Percentiles rank a stretch among this genome's conserved stretches.
These are phyloP conservation scores for Magnusiomyces magnusii DNA, from an alignment of 1,139 yeast genomes.

Conservation along the genomic window DNA sequence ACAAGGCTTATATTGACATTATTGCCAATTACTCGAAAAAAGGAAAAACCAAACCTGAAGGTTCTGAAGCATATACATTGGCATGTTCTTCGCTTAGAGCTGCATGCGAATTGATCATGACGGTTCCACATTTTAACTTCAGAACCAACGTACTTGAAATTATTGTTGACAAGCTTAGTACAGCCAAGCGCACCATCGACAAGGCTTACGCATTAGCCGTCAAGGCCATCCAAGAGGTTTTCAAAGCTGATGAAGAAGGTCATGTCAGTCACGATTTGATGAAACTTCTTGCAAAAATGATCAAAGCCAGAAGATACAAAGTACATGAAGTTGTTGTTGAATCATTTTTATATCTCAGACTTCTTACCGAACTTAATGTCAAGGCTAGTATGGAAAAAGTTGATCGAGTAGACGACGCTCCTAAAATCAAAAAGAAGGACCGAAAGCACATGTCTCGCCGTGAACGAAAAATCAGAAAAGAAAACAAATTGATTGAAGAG, in stretches of 20 bases:
- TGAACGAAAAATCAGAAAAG: conserved; percentile 81
- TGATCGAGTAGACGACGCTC: conserved; percentile 38
- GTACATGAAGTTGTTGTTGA: conserved; percentile 81
- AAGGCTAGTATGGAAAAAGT: conserved; percentile 54
- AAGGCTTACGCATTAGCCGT: conserved; percentile 52
- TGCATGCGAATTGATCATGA: conserved; percentile 64
- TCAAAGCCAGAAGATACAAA: conserved; percentile 65
- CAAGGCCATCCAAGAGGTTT: conserved; percentile 53
- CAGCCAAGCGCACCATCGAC: conserved; percentile 18
- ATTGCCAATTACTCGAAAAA: conserved; percentile 39
- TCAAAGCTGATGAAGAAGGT: conserved; percentile 70
- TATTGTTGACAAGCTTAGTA: conserved; percentile 42
- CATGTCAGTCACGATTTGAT: conserved; percentile 70
- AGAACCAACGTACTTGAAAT: conserved; percentile 64
- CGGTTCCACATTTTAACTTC: conserved; percentile 73
- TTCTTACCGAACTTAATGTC: conserved; percentile 58
- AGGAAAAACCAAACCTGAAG: conserved; percentile 20
- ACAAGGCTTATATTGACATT: conserved; percentile 57
- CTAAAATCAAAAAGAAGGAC: conserved; percentile 69
- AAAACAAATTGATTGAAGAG: conserved; percentile 76
- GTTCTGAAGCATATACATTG: conserved; percentile 33
- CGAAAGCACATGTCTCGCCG: conserved; percentile 83
- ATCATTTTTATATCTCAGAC: conserved; percentile 60
- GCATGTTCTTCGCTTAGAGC: conserved; percentile 63
- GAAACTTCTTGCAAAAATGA: conserved; percentile 56